Evolutionary conservation across 176 grass and related monocot genomes (phyloP).

Genomic region (Calamus simplicifolius): DNA sequence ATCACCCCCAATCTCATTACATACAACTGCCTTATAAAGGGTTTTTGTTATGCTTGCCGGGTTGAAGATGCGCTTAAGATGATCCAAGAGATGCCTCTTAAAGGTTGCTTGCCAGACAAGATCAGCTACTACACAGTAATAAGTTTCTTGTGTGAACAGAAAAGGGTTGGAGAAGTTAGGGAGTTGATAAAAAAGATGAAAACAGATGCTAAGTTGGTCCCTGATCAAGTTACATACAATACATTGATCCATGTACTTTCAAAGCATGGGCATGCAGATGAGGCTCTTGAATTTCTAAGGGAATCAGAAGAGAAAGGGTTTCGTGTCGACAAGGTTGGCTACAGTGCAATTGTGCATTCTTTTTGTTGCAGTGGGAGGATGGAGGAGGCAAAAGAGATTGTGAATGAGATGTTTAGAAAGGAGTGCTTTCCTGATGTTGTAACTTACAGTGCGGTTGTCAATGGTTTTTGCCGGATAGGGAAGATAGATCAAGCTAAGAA

Average conservation of each 20-base stretch:
- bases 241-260: conserved; percentile 65
- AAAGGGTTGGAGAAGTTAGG: conserved; percentile 49
- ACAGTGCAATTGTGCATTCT: conserved; percentile 64
- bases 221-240: conserved; percentile 85
- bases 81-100: conserved; percentile 49
- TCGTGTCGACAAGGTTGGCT: conserved; percentile 62
- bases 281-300: conserved; percentile 67
- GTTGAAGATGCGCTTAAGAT: conserved; percentile 50
- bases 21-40: conserved; percentile 84
- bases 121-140: conserved; percentile 87
- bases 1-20: conserved; percentile 44
- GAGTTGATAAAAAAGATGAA: conserved; percentile 54
- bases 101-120: conserved; percentile 64
- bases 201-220: conserved; percentile 45
- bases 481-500: conserved; percentile 74
- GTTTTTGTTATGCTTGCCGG: conserved; percentile 43
- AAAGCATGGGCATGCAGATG: conserved; percentile 79
- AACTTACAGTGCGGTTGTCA: conserved; percentile 74
- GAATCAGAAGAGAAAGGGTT: conserved; percentile 69
- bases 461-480: conserved; percentile 76
- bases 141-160: conserved; percentile 79
- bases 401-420: conserved; percentile 74
- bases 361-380: conserved; percentile 76
- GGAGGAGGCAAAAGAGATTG: conserved; percentile 59
- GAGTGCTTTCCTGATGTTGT: conserved; percentile 74